These are phyloP conservation scores for Albophoma yamanashiensis DNA, from an alignment of 2,329 filamentous ascomycete genomes.

Conservation along the genomic window DNA sequence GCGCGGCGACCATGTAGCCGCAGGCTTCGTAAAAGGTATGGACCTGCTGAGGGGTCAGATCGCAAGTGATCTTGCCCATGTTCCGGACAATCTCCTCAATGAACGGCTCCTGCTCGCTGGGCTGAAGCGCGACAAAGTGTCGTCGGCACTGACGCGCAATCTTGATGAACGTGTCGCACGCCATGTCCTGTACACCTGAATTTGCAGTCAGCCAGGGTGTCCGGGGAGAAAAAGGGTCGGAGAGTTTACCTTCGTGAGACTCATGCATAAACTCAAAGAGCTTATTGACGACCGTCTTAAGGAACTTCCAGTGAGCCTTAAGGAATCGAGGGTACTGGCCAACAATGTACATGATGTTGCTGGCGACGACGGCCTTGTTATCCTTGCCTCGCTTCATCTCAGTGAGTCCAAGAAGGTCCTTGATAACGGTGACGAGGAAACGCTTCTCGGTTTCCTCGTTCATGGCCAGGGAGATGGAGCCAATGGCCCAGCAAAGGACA, in stretches of 20 bases:
- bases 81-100: constrained; percentile 97
- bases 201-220: constrained; percentile 13
- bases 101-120: constrained; percentile 88
- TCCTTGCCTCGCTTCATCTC: constrained; percentile 99
- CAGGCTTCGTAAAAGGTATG: constrained; percentile 99
- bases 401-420: constrained; percentile 89
- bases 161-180: constrained; percentile 99
- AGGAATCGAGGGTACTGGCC: constrained; percentile 96
- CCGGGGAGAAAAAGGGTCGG: constrained; percentile 2
- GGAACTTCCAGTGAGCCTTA: constrained; percentile 99
- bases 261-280: constrained; percentile 99
- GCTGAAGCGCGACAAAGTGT: constrained; percentile 93
- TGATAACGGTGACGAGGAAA: constrained; percentile 97
- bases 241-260: constrained; percentile 76
- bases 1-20: constrained; percentile 97
- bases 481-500: constrained; percentile 98
- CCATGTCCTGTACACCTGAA: constrained; percentile 93
- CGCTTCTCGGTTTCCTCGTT: constrained; percentile 99
- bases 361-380: constrained; percentile 97
- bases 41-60: constrained; percentile 91
- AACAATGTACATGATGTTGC: constrained; percentile 99
- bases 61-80: constrained; percentile 90
- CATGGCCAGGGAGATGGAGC: constrained; percentile 97
- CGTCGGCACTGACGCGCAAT: constrained; percentile 96
- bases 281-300: constrained; percentile 99